Evolutionary conservation across 1,284 basidiomycete species (phyloP), one percentile per base, ranked within the genome.

Genomic region (Kwoniella shivajii): DNA sequence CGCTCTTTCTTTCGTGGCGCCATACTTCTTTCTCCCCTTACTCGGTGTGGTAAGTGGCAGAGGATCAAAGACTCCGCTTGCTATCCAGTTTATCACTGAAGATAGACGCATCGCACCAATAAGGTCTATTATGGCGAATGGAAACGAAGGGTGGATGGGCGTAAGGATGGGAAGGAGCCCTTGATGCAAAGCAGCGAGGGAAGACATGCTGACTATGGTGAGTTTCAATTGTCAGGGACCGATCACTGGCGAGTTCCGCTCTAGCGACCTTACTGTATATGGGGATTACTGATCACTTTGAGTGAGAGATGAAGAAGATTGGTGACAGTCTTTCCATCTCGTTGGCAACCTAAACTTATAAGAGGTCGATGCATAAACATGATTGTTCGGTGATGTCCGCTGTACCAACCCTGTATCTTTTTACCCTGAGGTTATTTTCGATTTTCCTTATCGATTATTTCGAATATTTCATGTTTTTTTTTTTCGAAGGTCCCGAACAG

Each of bases 71-170:
- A 60, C 64, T 1, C 68, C 69, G 1, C 60, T 54, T 20, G 74
- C 73, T 34, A 74, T 68, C 68, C 72, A 75, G 59, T 78, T 65
- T 46, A 74, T 66, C 26, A 73, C 68, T 16, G 64, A 59, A 2
- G 69, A 71, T 10, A 78, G 54, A 4, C 77, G 66, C 45, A 72
- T 64, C 0, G 75, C 73, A 24, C 74, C 72, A 52, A 71, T 67
- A 20, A 78, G 29, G 54, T 78, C 77, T 34, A 78, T 60, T 11
- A 58, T 55, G 6, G 68, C 66, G 52, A 73, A 67, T 0, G 77
- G 77, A 14, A 74, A 56, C 1, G 43, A 30, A 2, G 67, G 63
- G 57, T 76, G 74, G 14, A 73, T 46, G 1, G 72, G 70, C 0
- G 68, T 54, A 34, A 67, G 59, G 6, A 73, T 52, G 6, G 64